Percentiles rank a stretch among this genome's conserved stretches.
These are phyloP conservation scores for Retiboletus flavoniger DNA, from an alignment of 1,284 basidiomycete genomes.

Conservation along the genomic window DNA sequence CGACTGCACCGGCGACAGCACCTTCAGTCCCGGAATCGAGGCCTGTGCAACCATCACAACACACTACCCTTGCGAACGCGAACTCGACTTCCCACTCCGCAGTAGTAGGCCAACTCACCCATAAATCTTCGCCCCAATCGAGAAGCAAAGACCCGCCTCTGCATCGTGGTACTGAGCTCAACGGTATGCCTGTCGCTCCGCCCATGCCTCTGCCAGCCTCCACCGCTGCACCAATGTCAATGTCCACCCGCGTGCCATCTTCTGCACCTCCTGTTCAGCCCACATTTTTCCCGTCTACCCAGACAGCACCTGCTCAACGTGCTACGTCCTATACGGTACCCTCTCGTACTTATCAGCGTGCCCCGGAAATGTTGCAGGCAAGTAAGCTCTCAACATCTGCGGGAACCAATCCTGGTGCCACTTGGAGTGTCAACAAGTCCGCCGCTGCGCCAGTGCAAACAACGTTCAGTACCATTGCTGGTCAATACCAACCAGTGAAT, in stretches of 20 bases:
- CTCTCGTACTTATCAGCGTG: constrained; percentile 26
- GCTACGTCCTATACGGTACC: constrained; percentile 12
- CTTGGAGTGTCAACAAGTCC: constrained; percentile 13
- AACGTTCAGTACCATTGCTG: background rate
- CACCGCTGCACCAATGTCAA: constrained; percentile 1
- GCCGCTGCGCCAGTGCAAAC: constrained; percentile 6
- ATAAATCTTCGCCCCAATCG: constrained; percentile 25
- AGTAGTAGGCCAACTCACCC: constrained; percentile 11
- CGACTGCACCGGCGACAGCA: constrained; percentile 1
- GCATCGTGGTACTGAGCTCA: constrained; percentile 14
- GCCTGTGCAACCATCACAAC: constrained; percentile 15
- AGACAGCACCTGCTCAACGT: constrained; percentile 19
- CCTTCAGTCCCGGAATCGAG: constrained; percentile 8
- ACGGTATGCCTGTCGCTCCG: constrained; percentile 6
- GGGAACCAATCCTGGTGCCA: background rate
- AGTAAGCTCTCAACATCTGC: constrained; percentile 16
- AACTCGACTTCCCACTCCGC: constrained; percentile 6
- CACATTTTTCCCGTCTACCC: constrained; percentile 4
- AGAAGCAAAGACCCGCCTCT: constrained; percentile 20
- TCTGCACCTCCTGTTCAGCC: constrained; percentile 28
- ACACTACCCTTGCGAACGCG: constrained; percentile 1
- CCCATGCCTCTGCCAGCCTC: constrained; percentile 25
- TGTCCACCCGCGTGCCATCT: constrained; percentile 19
- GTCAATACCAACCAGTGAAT: constrained; percentile 15
- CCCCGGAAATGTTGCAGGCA: constrained; percentile 23